phyloP scores from a whole-genome alignment of 139 green algal genomes.

The Asterochloris erici region DNA sequence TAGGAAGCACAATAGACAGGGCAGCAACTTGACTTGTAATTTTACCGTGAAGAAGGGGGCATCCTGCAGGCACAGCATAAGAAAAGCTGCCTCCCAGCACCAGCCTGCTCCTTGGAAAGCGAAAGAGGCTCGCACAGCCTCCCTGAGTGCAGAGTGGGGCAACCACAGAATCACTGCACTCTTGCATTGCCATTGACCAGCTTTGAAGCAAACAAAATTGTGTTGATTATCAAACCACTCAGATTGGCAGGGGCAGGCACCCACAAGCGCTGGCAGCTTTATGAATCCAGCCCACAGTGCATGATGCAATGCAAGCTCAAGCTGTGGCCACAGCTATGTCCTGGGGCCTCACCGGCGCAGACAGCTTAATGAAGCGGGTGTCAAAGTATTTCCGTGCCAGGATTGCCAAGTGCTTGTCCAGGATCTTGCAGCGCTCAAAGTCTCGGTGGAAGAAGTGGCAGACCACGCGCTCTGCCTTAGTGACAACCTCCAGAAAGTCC shows the following conservation, averaged over 20 bases:
- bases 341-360: conserved; percentile 55
- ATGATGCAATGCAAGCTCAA: background rate
- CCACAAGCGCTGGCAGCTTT: no score
- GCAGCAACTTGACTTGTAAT: conserved; percentile 85
- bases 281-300: no score
- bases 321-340: background rate
- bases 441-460: conserved; percentile 93
- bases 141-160: background rate
- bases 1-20: conserved; percentile 79
- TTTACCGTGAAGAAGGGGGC: conserved; percentile 94
- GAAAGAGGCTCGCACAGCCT: background rate
- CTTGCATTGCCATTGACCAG: no score
- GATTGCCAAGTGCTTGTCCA: conserved; percentile 87
- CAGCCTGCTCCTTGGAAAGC: no score
- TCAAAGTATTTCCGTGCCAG: conserved; percentile 79
- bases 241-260: no score
- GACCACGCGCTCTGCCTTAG: conserved; percentile 72
- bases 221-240: no score
- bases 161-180: no score
- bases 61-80: conserved; percentile 47
- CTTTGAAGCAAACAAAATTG: no score
- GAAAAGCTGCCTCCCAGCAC: no score
- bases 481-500: conserved; percentile 91
- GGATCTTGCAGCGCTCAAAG: conserved; percentile 95
- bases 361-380: conserved; percentile 91